Evolutionary conservation across 805 yeast species (phyloP).

Genomic region (Candida verbasci): DNA sequence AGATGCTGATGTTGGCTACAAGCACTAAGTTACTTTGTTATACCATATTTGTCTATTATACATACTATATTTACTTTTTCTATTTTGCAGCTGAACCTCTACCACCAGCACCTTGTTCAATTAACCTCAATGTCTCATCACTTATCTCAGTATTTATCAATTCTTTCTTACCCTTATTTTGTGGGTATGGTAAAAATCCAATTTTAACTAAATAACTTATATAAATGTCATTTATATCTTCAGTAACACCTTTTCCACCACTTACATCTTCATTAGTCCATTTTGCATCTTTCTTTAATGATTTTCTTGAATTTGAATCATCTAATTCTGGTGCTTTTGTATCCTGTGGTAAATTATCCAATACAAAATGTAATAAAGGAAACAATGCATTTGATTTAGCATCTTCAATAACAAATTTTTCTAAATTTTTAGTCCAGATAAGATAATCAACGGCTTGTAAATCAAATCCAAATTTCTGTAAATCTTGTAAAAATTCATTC

Average conservation of each 20-base stretch:
- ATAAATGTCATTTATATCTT: constrained; percentile 65
- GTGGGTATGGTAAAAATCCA: constrained; percentile 74
- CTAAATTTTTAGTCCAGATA: constrained; percentile 74
- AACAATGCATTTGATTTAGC: constrained; percentile 80
- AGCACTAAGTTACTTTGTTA: too few relatives aligned
- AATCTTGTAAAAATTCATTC: constrained; percentile 65
- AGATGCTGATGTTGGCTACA: too few relatives aligned
- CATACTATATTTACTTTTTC: not conserved
- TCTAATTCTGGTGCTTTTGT: constrained; percentile 96
- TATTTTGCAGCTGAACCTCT: constrained; percentile 61
- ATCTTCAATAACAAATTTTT: constrained; percentile 69
- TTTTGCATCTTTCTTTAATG: constrained; percentile 55
- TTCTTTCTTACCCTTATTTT: constrained; percentile 27
- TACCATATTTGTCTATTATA: not conserved
- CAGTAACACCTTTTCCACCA: constrained; percentile 71
- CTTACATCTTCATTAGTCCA: constrained; percentile 68
- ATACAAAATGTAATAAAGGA: constrained; percentile 90
- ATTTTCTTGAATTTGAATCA: constrained; percentile 73
- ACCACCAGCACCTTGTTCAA: constrained; percentile 67
- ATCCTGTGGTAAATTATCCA: constrained; percentile 85
- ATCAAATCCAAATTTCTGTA: constrained; percentile 69
- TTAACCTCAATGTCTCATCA: constrained; percentile 51
- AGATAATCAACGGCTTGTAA: constrained; percentile 62
- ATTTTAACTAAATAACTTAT: constrained; percentile 73
- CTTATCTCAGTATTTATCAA: constrained; percentile 58